These are phyloP conservation scores for Boletus rubroflammeus DNA, from an alignment of 768 basidiomycete genomes.

Conservation along the genomic window DNA sequence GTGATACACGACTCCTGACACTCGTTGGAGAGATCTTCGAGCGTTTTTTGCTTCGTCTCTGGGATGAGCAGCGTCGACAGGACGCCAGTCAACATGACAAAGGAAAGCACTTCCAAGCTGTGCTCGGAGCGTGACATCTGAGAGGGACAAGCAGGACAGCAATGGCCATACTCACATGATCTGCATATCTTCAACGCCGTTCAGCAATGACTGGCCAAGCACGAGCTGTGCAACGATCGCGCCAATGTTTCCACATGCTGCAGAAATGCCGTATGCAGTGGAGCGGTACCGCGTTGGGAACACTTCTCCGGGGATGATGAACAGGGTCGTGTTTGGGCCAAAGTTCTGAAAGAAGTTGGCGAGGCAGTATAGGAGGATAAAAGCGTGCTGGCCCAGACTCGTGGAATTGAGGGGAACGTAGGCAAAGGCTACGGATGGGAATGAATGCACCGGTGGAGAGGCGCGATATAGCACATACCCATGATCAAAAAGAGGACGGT, in stretches of 20 bases:
- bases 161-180: constrained; percentile 52
- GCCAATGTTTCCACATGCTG: constrained; percentile 69
- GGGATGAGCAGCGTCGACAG: constrained; percentile 79
- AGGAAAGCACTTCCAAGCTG: constrained; percentile 72
- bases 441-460: not conserved
- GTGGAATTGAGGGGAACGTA: constrained; percentile 55
- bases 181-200: constrained; percentile 51
- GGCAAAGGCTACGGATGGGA: constrained; percentile 48
- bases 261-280: constrained; percentile 72
- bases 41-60: constrained; percentile 63
- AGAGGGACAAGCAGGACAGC: not conserved
- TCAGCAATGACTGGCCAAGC: constrained; percentile 58
- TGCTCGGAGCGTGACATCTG: not conserved
- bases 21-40: constrained; percentile 76
- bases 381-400: constrained; percentile 46
- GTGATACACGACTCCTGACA: constrained; percentile 57
- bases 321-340: constrained; percentile 54
- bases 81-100: constrained; percentile 83
- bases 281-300: constrained; percentile 77
- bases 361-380: constrained; percentile 35
- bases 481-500: constrained; percentile 65
- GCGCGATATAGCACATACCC: constrained; percentile 43
- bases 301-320: constrained; percentile 72
- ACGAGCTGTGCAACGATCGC: constrained; percentile 79
- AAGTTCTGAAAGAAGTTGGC: constrained; percentile 19